These are phyloP conservation scores for Arthrobotrys pseudoclavata DNA, from an alignment of 2,329 filamentous ascomycete genomes.

Conservation along the genomic window DNA sequence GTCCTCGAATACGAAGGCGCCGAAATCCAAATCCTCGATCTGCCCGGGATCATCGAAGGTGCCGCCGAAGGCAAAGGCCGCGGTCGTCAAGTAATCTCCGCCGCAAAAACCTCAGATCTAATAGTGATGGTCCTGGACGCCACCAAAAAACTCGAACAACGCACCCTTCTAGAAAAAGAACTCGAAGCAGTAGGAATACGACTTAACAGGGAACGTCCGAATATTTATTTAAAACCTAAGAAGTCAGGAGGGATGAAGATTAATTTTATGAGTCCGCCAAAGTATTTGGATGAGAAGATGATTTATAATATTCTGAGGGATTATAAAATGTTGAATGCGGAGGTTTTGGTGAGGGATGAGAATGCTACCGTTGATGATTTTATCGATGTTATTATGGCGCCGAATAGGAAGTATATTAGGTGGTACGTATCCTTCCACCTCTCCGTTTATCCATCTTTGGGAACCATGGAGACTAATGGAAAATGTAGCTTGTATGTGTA, in stretches of 20 bases:
- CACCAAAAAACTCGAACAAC: conserved; percentile 94
- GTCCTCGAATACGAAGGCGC: conserved; percentile 97
- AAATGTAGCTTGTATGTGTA: conserved; percentile 86
- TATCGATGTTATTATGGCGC: conserved; percentile 99
- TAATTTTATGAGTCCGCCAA: conserved; percentile 90
- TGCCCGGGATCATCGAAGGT: conserved; percentile 98
- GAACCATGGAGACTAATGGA: background rate
- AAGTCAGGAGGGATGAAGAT: conserved; percentile 99
- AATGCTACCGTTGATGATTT: conserved; percentile 95
- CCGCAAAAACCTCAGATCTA: conserved; percentile 97
- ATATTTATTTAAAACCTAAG: conserved; percentile 97
- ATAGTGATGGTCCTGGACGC: conserved; percentile 97
- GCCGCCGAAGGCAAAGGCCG: conserved; percentile 95
- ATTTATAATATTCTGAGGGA: conserved; percentile 96
- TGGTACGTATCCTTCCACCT: conserved; percentile 67
- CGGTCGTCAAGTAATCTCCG: conserved; percentile 95
- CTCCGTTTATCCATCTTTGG: background rate
- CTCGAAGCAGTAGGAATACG: conserved; percentile 95
- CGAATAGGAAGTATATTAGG: conserved; percentile 96
- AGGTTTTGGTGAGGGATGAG: conserved; percentile 94
- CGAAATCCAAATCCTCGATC: conserved; percentile 96
- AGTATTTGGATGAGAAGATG: conserved; percentile 96
- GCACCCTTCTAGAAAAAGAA: conserved; percentile 88
- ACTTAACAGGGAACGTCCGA: conserved; percentile 92
- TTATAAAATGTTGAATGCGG: conserved; percentile 98